Base-by-base conservation (phyloP, 352 stramenopile genomes). In the Thalassiosira exigua region DNA sequence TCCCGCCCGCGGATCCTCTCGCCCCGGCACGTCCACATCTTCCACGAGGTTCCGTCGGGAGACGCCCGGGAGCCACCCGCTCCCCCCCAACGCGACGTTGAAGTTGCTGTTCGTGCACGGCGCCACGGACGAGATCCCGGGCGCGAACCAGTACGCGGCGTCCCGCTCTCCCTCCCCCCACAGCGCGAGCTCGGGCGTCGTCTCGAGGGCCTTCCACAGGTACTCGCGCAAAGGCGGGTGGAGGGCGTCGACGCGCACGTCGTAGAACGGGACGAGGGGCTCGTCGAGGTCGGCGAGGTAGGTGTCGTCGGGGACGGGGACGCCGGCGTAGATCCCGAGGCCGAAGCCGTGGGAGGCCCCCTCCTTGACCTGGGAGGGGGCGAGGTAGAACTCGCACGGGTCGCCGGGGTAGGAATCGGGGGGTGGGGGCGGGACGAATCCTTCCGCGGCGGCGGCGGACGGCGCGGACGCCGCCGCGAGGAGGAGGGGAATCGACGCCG, bases 241-340 rank as follows among this genome's bases (percentile, higher is more conserved):
- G 11, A 30, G 46, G 17, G 17, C 29, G 48, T 77, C 68, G 14
- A 71, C 19, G 9, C 42, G 0, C 1, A 46, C 70, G 57, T 71
- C 68, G n/a, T 70, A 77, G 0, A 77, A n/a, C 9, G 68, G 68
- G 22, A 77, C 46, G 5, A 77, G 21, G 17, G 66, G 29, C 44
- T 77, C 68, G 19, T 51, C 30, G 2, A 77, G 51, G 27, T 69
- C 26, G 32, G 14, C 9, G 14, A 62, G 33, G 4, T 64, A 27
- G 24, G 46, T 24, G 9, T 78, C 82, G 27, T 59, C 59, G 5
- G 12, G 1, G 52, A 89, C 86, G 1, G 27, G 2, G 19, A 61
- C 73, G 22, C 82, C 82, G n/a, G 82, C 79, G 60, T 82, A 89
- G 9, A 89, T 74, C 17, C 77, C 79, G 24, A 86, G 54, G 12